Conservation (phyloP, 176 grass and related monocot species). For the Musa schizocarpa region DNA sequence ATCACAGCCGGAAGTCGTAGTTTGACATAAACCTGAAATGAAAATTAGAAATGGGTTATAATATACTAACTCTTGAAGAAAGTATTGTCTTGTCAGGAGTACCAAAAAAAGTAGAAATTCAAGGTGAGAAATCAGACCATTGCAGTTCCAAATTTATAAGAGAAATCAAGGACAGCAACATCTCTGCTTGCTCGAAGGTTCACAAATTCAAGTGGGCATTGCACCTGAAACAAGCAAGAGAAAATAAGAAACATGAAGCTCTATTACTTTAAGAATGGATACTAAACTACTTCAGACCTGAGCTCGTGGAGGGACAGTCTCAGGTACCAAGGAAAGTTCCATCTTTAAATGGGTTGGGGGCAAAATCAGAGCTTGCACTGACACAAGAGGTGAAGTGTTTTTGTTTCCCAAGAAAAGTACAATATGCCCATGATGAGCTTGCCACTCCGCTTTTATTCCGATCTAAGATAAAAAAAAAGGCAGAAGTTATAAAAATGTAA, state of each 20-base stretch:
- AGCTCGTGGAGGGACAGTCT: conserved; percentile 91
- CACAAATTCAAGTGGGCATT: conserved; percentile 84
- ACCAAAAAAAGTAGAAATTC: conserved; percentile 9
- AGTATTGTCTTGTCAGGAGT: neutral
- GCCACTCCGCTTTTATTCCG: conserved; percentile 96
- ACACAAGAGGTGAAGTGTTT: conserved; percentile 66
- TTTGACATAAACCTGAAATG: conserved; percentile 60
- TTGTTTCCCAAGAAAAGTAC: conserved; percentile 97
- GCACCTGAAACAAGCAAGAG: conserved; percentile 46
- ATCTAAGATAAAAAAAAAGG: conserved; percentile 40
- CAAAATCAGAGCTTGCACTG: conserved; percentile 59
- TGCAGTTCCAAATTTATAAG: conserved; percentile 76
- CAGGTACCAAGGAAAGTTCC: conserved; percentile 73
- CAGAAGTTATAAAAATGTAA: neutral
- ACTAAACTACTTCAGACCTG: conserved; percentile 44
- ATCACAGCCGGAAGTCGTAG: conserved; percentile 76
- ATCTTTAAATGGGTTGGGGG: conserved; percentile 80
- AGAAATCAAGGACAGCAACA: conserved; percentile 97
- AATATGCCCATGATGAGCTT: conserved; percentile 70
- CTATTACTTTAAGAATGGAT: conserved; percentile 4
- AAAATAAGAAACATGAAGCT: conserved; percentile 1
- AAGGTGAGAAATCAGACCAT: conserved; percentile 29
- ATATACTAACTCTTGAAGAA: neutral
- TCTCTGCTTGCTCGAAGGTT: conserved; percentile 95
- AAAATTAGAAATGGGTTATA: conserved; percentile 18